phyloP scores from a whole-genome alignment of 1,284 basidiomycete species.

The Gomphus sp. region DNA sequence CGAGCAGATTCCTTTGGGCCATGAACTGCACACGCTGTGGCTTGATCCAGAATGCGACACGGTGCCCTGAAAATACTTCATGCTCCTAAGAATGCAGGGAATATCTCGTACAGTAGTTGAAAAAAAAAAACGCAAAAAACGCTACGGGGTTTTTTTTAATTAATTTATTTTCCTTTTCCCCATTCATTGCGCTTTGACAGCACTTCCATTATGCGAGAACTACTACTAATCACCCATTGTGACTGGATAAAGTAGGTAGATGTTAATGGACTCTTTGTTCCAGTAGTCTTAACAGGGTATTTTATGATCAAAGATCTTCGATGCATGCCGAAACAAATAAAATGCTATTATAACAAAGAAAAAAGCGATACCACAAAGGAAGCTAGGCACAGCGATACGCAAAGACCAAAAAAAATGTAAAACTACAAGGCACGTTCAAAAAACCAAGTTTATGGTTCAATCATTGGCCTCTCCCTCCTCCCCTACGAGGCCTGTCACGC shows the following conservation, averaged over 20 bases:
- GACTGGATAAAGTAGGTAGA: not conserved
- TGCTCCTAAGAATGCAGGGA: conserved; percentile 43
- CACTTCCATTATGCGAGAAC: conserved; percentile 36
- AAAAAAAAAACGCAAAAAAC: too few relatives aligned
- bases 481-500: not conserved
- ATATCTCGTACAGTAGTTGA: conserved; percentile 31
- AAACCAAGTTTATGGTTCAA: not conserved
- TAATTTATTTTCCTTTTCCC: too few relatives aligned
- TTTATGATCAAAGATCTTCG: too few relatives aligned
- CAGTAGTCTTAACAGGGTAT: too few relatives aligned
- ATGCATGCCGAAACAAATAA: too few relatives aligned
- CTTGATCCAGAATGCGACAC: conserved; percentile 35
- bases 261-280: too few relatives aligned
- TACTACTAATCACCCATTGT: not conserved
- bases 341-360: not conserved
- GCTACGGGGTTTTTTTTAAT: too few relatives aligned
- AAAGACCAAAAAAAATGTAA: not conserved
- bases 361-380: too few relatives aligned
- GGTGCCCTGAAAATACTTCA: conserved; percentile 41
- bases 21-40: conserved; percentile 26
- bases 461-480: not conserved
- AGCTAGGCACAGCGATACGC: not conserved
- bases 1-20: conserved; percentile 31
- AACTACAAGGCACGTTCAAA: not conserved
- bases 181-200: conserved; percentile 10